A percentile compares a stretch with the other conserved stretches of the same genome.
These are phyloP conservation scores for Monosporascus cannonballus DNA, from an alignment of 2,329 filamentous ascomycete species.

Conservation along the genomic window DNA sequence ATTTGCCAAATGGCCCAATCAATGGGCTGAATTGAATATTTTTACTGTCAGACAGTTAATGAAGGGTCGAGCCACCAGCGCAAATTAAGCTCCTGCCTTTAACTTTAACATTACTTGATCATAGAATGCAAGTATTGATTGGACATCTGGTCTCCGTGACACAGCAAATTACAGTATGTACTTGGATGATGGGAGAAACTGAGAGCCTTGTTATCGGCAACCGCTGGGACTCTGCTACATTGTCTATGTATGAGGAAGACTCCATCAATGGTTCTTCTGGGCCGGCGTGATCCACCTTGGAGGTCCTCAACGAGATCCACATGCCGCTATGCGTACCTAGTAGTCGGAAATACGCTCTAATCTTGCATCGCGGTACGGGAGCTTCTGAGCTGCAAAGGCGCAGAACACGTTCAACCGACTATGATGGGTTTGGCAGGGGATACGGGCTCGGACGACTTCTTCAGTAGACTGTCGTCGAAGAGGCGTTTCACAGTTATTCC, in stretches of 20 bases:
- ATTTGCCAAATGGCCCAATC: background rate
- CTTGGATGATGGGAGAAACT: background rate
- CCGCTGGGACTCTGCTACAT: too few relatives aligned
- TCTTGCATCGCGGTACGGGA: background rate
- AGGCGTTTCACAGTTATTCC: background rate
- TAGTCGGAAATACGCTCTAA: background rate
- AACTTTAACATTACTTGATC: too few relatives aligned
- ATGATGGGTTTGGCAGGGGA: background rate
- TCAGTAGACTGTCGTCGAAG: background rate
- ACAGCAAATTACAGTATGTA: background rate
- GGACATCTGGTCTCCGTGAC: background rate
- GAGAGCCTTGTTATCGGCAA: too few relatives aligned
- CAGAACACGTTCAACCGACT: background rate
- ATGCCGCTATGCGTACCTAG: too few relatives aligned
- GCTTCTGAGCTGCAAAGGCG: background rate
- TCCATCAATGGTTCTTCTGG: too few relatives aligned
- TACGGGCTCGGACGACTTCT: background rate
- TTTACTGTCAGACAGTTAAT: background rate
- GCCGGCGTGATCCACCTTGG: too few relatives aligned
- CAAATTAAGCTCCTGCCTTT: background rate
- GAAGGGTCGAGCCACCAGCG: background rate
- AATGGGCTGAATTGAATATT: background rate
- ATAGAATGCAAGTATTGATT: too few relatives aligned
- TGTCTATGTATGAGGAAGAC: too few relatives aligned
- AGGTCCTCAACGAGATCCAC: too few relatives aligned